Base-by-base conservation (phyloP, 1,284 basidiomycete genomes). In the Cryptococcus deneoformans region DNA sequence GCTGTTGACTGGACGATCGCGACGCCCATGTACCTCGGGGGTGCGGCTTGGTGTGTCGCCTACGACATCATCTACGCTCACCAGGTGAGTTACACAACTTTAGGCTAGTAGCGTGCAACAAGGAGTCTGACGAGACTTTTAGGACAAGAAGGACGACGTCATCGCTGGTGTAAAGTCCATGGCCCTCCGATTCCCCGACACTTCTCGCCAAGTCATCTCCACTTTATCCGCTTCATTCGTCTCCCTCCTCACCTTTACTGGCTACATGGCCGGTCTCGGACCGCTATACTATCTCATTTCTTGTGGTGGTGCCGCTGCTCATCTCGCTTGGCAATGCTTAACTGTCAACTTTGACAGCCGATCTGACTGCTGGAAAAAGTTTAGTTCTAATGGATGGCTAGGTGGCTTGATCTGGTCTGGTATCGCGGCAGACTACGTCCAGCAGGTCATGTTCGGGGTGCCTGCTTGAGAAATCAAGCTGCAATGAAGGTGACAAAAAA, bases 61-160 rank as follows among this genome's bases (percentile, higher is more conserved):
- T 99, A 99, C 71, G 96, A 99, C 70, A 96, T 88, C 50, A 95
- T 99, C 65, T 99, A 99, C 70, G 96, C 96, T 2, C 96, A 99
- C 76, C 95, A 97, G 81, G 90, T 90, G 59, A 40, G 51, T 63
- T 20, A 20, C 20, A 20, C 16, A n/a, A 43, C 24, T n/a, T 39
- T 42, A 20, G 7, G 35, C 46, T 14, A 20, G 20, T 20, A 43
- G 14, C 24, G n/a, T 48, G 43, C 46, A 34, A 46, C 34, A 35
- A 42, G 14, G 14, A n/a, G n/a, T 10, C 40, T 42, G 40, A 42
- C n/a, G 40, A 10, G 40, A 42, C 40, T 10, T 14, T 11, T 70
- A 96, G 88, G 96, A 99, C 79, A 99, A 98, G 80, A 77, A 69
- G 6, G 96, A 99, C 79, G 96, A 99, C 71, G 81, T 91, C 43